Percentiles rank a stretch among this genome's conserved stretches.
Conservation (phyloP, 2,329 filamentous ascomycete species). For the Blastomyces silverae region DNA sequence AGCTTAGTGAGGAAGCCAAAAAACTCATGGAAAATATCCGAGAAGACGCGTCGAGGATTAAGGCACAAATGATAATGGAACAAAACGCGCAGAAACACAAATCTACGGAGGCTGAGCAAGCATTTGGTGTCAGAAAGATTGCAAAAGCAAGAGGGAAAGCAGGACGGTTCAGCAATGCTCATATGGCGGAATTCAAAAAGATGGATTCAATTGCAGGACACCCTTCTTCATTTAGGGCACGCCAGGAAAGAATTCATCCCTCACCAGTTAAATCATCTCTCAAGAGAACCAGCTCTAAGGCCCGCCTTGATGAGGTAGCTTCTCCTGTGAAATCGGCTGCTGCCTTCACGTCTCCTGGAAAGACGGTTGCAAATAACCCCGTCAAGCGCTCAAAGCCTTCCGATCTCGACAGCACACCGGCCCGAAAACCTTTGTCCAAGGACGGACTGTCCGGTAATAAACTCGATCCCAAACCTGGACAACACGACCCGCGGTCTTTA, state of each 20-base stretch:
- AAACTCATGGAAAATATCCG: constrained; percentile 60
- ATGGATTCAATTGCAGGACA: constrained; percentile 95
- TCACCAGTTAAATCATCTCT: constrained; percentile 38
- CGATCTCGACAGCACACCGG: constrained; percentile 62
- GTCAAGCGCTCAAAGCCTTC: constrained; percentile 67
- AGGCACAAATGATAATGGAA: constrained; percentile 59
- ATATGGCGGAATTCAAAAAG: constrained; percentile 87
- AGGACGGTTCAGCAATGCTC: constrained; percentile 72
- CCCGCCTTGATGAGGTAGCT: constrained; percentile 55
- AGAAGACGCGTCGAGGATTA: constrained; percentile 64
- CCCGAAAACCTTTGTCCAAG: constrained; percentile 41
- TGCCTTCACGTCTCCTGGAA: constrained; percentile 4
- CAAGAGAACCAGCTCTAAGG: constrained; percentile 54
- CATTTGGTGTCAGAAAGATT: constrained; percentile 58
- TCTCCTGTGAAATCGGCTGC: constrained; percentile 28
- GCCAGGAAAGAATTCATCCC: constrained; percentile 39
- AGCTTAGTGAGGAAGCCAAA: constrained; percentile 47
- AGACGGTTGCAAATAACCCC: constrained; percentile 37
- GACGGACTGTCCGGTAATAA: constrained; percentile 23
- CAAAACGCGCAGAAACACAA: constrained; percentile 50
- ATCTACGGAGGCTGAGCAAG: constrained; percentile 41
- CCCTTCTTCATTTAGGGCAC: constrained; percentile 61
- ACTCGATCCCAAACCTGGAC: constrained; percentile 38
- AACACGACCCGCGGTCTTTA: constrained; percentile 48
- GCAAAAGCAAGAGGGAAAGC: constrained; percentile 72